A percentile compares a stretch with the other conserved stretches of the same genome.
phyloP scores from a whole-genome alignment of 345 rosid species.

The Eutrema heterophyllum region DNA sequence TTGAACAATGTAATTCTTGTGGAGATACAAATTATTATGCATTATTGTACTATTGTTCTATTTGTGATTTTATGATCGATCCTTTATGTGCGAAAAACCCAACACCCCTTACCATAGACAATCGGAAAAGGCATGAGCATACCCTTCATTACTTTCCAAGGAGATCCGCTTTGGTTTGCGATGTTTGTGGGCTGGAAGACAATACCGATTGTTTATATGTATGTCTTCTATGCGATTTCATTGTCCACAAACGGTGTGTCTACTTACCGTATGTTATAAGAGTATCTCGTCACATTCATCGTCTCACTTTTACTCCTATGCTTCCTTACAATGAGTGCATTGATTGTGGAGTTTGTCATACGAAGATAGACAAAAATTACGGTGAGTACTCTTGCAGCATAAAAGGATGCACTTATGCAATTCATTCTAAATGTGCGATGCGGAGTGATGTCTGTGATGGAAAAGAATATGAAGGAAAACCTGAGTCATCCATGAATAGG shows the following conservation, averaged over 20 bases:
- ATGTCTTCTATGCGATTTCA: neutral
- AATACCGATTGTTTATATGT: too few relatives aligned
- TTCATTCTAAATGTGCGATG: neutral
- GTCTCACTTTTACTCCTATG: neutral
- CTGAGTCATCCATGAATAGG: too few relatives aligned
- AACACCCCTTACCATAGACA: neutral
- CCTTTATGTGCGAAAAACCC: neutral
- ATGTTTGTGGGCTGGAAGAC: neutral
- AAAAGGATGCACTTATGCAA: neutral
- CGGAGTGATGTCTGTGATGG: neutral
- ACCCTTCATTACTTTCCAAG: neutral
- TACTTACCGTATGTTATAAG: neutral
- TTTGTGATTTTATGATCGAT: neutral
- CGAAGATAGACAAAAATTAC: neutral
- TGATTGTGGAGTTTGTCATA: neutral
- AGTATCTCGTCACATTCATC: neutral
- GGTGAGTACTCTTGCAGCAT: neutral
- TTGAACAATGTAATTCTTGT: neutral
- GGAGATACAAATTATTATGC: accelerated
- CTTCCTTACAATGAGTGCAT: neutral
- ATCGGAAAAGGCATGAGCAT: neutral
- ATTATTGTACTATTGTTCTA: neutral
- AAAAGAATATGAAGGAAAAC: neutral
- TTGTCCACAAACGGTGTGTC: neutral
- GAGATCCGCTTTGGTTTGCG: neutral